Percentiles rank a stretch among this genome's conserved stretches.
Evolutionary conservation across 2,329 filamentous ascomycete genomes (phyloP).

Genomic region (Colletotrichum godetiae): DNA sequence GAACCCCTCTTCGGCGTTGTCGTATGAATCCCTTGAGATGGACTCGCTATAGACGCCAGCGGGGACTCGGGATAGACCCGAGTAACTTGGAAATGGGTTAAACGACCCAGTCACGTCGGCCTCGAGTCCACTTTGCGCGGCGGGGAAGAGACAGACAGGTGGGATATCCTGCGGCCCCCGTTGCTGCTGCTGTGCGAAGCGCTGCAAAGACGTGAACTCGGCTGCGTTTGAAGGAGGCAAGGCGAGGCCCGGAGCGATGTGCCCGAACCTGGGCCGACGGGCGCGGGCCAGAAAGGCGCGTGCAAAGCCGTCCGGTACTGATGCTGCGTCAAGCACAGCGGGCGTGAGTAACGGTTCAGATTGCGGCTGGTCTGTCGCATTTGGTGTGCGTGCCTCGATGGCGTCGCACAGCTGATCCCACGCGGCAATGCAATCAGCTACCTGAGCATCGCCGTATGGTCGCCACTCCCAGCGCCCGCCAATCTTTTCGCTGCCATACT

Average conservation of each 20-base stretch:
- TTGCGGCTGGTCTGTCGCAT: neutral
- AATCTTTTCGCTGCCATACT: slow-evolving; percentile 37
- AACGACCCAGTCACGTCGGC: slow-evolving; percentile 10
- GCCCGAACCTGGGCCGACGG: neutral
- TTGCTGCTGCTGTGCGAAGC: neutral
- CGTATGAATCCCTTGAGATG: slow-evolving; percentile 37
- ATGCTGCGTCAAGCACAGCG: neutral
- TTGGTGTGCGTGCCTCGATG: slow-evolving; percentile 39
- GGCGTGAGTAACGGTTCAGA: neutral
- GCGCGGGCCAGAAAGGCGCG: neutral
- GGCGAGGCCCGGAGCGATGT: neutral
- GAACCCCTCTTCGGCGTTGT: slow-evolving; percentile 45
- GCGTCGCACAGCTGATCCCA: slow-evolving; percentile 41
- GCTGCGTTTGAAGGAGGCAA: neutral
- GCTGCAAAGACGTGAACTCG: neutral
- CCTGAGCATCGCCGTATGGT: slow-evolving; percentile 44
- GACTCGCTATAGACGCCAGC: slow-evolving; percentile 43
- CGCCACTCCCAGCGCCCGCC: slow-evolving; percentile 46
- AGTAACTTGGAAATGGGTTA: slow-evolving; percentile 4
- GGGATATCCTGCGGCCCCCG: slow-evolving; percentile 33
- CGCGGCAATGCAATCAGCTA: slow-evolving; percentile 38
- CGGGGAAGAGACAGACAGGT: slow-evolving; percentile 43
- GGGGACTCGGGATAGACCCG: slow-evolving; percentile 37
- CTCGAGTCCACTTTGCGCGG: slow-evolving; percentile 17
- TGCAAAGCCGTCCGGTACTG: neutral